These are phyloP conservation scores for Mycena rebaudengoi DNA, from an alignment of 768 basidiomycete species.

Conservation along the genomic window DNA sequence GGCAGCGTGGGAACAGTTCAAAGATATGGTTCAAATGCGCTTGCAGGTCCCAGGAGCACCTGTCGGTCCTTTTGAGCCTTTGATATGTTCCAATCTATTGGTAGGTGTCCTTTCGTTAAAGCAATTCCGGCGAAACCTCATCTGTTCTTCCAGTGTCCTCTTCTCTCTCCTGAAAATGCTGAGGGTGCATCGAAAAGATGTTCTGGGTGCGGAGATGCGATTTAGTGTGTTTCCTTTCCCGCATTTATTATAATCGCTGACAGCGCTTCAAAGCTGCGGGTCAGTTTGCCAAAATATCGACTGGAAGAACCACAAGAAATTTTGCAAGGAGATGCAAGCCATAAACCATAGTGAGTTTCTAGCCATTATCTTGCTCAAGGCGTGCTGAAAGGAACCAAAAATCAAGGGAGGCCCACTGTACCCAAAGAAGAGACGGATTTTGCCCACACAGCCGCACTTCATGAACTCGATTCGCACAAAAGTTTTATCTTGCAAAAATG, in stretches of 20 bases:
- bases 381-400: not conserved
- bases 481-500: constrained; percentile 6
- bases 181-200: constrained; percentile 7
- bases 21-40: constrained; percentile 2
- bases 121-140: not conserved
- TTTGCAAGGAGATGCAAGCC: constrained; percentile 13
- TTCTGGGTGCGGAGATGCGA: constrained; percentile 1
- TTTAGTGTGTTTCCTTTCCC: constrained; percentile 8
- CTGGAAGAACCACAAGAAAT: constrained; percentile 14
- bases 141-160: not conserved
- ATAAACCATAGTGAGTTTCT: not conserved
- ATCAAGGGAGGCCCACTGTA: not conserved
- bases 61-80: not conserved
- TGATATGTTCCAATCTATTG: constrained; percentile 11
- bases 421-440: constrained; percentile 9
- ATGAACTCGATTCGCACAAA: constrained; percentile 1
- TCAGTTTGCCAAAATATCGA: constrained; percentile 4
- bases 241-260: not conserved
- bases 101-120: not conserved
- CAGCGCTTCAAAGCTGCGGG: not conserved
- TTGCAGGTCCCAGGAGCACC: constrained; percentile 9
- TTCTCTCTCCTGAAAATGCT: not conserved
- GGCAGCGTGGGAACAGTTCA: not conserved
- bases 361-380: not conserved
- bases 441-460: constrained; percentile 4